Conservation (phyloP, 2,329 filamentous ascomycete species). For the Botrytis paeoniae region DNA sequence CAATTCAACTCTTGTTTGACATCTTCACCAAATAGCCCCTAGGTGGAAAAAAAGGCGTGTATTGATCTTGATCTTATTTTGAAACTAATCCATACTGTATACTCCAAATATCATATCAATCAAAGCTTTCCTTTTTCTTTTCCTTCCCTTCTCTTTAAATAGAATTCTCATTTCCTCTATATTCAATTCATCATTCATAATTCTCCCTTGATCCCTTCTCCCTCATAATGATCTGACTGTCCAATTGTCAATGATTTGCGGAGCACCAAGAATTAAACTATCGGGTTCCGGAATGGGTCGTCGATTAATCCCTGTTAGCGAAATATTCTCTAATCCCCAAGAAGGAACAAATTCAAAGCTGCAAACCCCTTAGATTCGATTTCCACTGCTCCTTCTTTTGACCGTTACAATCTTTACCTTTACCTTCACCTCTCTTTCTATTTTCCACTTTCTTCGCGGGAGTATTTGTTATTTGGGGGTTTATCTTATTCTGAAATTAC, state of each 20-base stretch:
- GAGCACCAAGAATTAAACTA: conserved; percentile 12
- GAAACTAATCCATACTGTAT: neutral
- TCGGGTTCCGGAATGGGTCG: conserved; percentile 11
- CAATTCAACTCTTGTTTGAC: neutral
- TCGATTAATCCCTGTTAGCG: conserved; percentile 20
- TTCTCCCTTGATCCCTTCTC: conserved; percentile 14
- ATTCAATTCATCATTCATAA: neutral
- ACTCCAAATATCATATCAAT: neutral
- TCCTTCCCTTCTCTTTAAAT: neutral
- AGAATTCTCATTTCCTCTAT: neutral
- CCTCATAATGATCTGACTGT: neutral
- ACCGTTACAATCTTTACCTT: conserved; percentile 4
- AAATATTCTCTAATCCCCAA: conserved; percentile 19
- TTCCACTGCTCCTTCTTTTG: neutral
- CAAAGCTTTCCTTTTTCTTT: neutral
- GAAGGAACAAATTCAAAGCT: conserved; percentile 19
- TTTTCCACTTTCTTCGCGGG: conserved; percentile 12
- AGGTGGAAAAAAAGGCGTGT: neutral
- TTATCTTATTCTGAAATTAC: conserved; percentile 10
- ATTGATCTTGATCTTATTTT: neutral
- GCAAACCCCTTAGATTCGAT: conserved; percentile 17
- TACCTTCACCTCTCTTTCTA: neutral
- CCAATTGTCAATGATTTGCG: conserved; percentile 9
- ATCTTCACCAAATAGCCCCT: neutral
- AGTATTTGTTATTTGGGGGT: conserved; percentile 10